Evolutionary conservation across 1,284 basidiomycete species (phyloP).

Genomic region (Phellinidium pouzarii): DNA sequence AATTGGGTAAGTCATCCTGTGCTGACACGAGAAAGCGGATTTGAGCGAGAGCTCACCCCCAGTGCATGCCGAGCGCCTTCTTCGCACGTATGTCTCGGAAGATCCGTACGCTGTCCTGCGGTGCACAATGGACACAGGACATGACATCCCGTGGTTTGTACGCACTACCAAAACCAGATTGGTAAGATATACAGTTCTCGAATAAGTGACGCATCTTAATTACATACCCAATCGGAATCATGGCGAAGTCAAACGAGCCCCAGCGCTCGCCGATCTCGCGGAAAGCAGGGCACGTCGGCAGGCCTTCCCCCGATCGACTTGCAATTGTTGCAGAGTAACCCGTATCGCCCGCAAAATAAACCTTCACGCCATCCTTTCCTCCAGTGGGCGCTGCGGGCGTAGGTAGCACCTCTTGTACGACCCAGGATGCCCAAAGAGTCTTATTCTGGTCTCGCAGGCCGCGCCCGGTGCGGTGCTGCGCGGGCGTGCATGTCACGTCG

Average conservation of each 20-base stretch:
- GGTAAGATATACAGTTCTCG: not conserved
- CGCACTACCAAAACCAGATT: constrained; percentile 34
- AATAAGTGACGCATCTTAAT: not conserved
- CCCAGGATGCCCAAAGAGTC: constrained; percentile 24
- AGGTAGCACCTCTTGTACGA: constrained; percentile 19
- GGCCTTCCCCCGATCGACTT: constrained; percentile 42
- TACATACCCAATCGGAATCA: constrained; percentile 62
- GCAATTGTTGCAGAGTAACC: constrained; percentile 42
- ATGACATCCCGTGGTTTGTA: constrained; percentile 54
- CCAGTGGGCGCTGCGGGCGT: constrained; percentile 14
- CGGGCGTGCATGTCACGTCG: constrained; percentile 40
- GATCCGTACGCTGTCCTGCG: constrained; percentile 56
- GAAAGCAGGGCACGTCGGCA: constrained; percentile 63
- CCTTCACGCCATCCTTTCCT: constrained; percentile 28
- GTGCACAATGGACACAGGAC: constrained; percentile 53
- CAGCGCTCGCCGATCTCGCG: constrained; percentile 56
- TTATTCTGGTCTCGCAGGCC: constrained; percentile 20
- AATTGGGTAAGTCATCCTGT: not conserved
- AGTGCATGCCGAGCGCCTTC: constrained; percentile 63
- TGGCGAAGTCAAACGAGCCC: constrained; percentile 53
- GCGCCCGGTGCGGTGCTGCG: constrained; percentile 44
- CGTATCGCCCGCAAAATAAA: constrained; percentile 70
- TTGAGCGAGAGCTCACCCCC: constrained; percentile 39
- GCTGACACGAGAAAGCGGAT: constrained; percentile 1
- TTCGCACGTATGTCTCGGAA: constrained; percentile 55